Evolutionary conservation across 2,329 filamentous ascomycete species (phyloP), one percentile per base, ranked within the genome.

Genomic region (Pestalotiopsis sp.): DNA sequence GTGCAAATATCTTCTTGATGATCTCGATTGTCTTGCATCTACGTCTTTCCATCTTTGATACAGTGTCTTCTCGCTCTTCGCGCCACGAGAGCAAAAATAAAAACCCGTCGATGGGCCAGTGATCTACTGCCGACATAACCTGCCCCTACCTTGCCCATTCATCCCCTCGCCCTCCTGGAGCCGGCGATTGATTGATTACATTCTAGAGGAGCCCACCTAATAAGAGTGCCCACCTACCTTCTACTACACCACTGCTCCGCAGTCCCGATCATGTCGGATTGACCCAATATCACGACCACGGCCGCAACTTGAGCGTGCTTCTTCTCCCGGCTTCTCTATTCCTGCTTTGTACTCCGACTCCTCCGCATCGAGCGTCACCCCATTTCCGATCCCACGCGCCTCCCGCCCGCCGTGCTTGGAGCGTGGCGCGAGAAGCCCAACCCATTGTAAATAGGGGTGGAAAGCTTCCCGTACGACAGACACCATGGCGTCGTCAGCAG

Each of bases 401-500:
- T 52, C 14, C 17, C 45, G 17, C 45, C 45, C 17, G 20, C 45
- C 14, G 45, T n/a, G 45, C 45, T n/a, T 52, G 45, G 45, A 52
- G 45, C 17, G 45, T 52, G 45, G 27, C 27, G 27, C 27, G 59
- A 41, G 36, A 62, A 9, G 36, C 55, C 36, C 6, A 38, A 25
- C 27, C 12, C 12, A 25, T 13, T 59, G 14, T 9, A 36, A 59
- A 59, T 61, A 66, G 65, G 65, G 65, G 65, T n/a, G 31, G 27
- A 23, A 23, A 52, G 57, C 64, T 14, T 36, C 65, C 27, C 70
- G 70, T 52, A 66, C 71, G 70, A 71, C 77, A 79, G 70, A 71
- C 77, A 79, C 71, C 72, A 90, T 90, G 87, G 85, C 88, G 75
- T 85, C 86, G 67, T 81, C 85, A n/a, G 82, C 76, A 14, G 73